Evolutionary conservation across 768 basidiomycete species (phyloP), one percentile per base, ranked within the genome.

Genomic region (Harrya chromipes): DNA sequence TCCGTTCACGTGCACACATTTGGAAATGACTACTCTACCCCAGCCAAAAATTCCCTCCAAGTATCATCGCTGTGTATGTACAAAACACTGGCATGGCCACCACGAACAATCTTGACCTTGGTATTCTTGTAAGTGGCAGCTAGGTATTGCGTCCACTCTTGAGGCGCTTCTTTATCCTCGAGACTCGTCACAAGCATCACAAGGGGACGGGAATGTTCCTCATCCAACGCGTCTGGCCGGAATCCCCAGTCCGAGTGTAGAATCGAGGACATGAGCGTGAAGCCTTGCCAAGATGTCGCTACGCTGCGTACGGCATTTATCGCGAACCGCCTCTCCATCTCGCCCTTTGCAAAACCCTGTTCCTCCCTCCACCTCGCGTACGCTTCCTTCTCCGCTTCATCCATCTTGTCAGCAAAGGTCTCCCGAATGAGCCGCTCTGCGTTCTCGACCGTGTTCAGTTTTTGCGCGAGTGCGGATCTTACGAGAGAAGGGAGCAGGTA

Each of bases 241-340:
- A 74, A 79, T 6, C 72, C 79, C 80, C 81, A 83, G 47, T 76
- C 76, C 14, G 74, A 71, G 40, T 81, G 76, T 43, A 77, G 64
- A 24, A 78, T 61, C 29, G 65, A 57, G 10, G 72, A 47, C 45
- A 71, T 55, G 39, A 75, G 74, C 48, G 73, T 64, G 56, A 80
- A 80, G 1, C 82, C 83, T 37, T 70, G 74, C 79, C 79, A 80
- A 40, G 76, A 68, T 24, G 61, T 71, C 17, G 70, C 66, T 7
- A 81, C 74, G 56, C 81, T 83, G 50, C 72, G 69, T 40, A 72
- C 60, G 49, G 74, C 63, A 46, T 74, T 77, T 47, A 60, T 54
- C 4, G 75, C 76, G 49, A 78, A 64, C 46, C 63, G 58, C 46
- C 65, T 64, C 53, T 76, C 74, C 24, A 74, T 62, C 43, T 79